phyloP scores from a whole-genome alignment of 2,329 filamentous ascomycete species.

The Trichoderma pleuroti region DNA sequence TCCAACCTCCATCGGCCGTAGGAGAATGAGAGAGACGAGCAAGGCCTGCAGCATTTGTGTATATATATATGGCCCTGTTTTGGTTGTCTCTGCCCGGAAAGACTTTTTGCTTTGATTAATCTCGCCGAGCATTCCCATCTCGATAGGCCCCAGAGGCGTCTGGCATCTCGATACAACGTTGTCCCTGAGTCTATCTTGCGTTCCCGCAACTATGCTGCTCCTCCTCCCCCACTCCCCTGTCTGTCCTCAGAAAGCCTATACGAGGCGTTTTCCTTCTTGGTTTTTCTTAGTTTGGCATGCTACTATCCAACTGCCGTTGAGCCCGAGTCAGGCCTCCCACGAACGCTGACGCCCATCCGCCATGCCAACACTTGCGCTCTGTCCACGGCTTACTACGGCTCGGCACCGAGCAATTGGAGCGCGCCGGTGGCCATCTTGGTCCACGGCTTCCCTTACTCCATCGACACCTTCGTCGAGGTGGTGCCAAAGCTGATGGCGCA shows the following conservation, averaged over 20 bases:
- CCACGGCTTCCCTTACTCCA: slow-evolving; percentile 30
- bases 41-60: not conserved
- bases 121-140: not conserved
- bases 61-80: not conserved
- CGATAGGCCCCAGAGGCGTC: not conserved
- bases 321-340: not conserved
- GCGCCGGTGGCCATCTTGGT: slow-evolving; percentile 25
- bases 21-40: not conserved
- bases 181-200: not conserved
- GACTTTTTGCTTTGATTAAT: not conserved
- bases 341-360: slow-evolving; percentile 14
- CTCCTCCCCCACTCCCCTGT: not conserved
- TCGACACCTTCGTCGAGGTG: slow-evolving; percentile 26
- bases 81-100: not conserved
- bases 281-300: not conserved
- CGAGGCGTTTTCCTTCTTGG: not conserved
- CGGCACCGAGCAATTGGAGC: slow-evolving; percentile 15
- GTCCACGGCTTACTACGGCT: slow-evolving; percentile 23
- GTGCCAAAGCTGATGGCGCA: slow-evolving; percentile 22
- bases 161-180: not conserved
- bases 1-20: not conserved
- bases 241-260: not conserved
- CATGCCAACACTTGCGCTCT: slow-evolving; percentile 16
- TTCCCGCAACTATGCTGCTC: not conserved
- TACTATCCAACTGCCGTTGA: not conserved